A percentile compares a stretch with the other conserved stretches of the same genome.
These are phyloP conservation scores for Boletellus dicymbophilus DNA, from an alignment of 1,284 basidiomycete genomes.

Conservation along the genomic window DNA sequence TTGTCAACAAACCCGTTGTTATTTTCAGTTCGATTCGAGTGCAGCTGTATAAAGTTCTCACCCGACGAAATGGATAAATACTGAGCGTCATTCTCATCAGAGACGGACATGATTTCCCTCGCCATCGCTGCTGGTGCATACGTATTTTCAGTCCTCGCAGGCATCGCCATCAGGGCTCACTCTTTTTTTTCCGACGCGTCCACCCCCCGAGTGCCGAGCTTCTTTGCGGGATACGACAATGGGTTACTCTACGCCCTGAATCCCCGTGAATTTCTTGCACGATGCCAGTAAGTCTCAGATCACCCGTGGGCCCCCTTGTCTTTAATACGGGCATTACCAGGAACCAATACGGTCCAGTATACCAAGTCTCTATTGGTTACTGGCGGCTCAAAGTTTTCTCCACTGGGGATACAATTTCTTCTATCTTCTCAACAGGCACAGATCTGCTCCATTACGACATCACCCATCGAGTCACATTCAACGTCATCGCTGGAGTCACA, in stretches of 20 bases:
- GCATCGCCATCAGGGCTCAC: not conserved
- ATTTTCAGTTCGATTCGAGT: too few relatives aligned
- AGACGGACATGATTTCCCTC: slow-evolving; percentile 6
- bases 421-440: slow-evolving; percentile 5
- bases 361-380: slow-evolving; percentile 18
- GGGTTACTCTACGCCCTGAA: slow-evolving; percentile 18
- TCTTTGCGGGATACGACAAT: slow-evolving; percentile 16
- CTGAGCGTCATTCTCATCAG: not conserved
- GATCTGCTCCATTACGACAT: slow-evolving; percentile 12
- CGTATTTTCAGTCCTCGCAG: not conserved
- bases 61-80: slow-evolving; percentile 13
- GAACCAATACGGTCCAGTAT: slow-evolving; percentile 13
- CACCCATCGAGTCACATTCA: slow-evolving; percentile 16
- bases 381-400: slow-evolving; percentile 18
- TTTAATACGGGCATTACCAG: slow-evolving; percentile 10
- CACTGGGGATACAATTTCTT: slow-evolving; percentile 13
- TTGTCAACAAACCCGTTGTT: too few relatives aligned
- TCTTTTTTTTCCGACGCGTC: not conserved
- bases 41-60: not conserved
- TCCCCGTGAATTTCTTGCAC: slow-evolving; percentile 18
- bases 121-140: not conserved
- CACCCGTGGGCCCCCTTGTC: not conserved
- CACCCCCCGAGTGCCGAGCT: slow-evolving; percentile 8
- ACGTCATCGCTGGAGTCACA: slow-evolving; percentile 15
- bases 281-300: slow-evolving; percentile 22